These are phyloP conservation scores for Taphrina flavorubra DNA, from an alignment of 1,139 yeast genomes.

Conservation along the genomic window DNA sequence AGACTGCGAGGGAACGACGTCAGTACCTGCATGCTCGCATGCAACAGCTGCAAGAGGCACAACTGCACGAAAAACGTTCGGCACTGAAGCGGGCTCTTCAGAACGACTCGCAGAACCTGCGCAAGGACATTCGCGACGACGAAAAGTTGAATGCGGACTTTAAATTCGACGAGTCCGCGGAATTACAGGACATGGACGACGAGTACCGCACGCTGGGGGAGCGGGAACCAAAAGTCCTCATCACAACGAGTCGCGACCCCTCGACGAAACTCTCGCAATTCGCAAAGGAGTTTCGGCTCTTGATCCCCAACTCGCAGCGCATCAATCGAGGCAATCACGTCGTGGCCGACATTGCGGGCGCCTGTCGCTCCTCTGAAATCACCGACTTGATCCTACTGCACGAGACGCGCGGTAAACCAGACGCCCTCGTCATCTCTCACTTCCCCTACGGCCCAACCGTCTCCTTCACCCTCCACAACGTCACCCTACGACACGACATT, in stretches of 20 bases:
- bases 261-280: constrained; percentile 83
- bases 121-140: constrained; percentile 90
- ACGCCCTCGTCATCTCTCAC: constrained; percentile 88
- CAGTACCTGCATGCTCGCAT: constrained; percentile 90
- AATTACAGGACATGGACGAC: constrained; percentile 66
- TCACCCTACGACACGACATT: constrained; percentile 90
- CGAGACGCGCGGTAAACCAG: constrained; percentile 98
- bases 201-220: constrained; percentile 90
- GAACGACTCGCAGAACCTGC: constrained; percentile 77
- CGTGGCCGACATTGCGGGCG: constrained; percentile 80
- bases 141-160: constrained; percentile 76
- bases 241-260: constrained; percentile 93
- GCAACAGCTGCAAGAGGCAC: constrained; percentile 85
- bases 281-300: constrained; percentile 84
- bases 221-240: constrained; percentile 87
- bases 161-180: constrained; percentile 78
- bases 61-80: constrained; percentile 82
- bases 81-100: constrained; percentile 87
- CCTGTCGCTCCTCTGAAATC: constrained; percentile 76
- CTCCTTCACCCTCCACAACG: constrained; percentile 91
- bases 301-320: constrained; percentile 88
- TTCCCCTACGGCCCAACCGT: constrained; percentile 99
- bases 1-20: constrained; percentile 93
- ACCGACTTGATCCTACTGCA: constrained; percentile 86
- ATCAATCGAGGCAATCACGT: constrained; percentile 92